phyloP scores from a whole-genome alignment of 208 protist genomes.

The Wallacemonas sp. region DNA sequence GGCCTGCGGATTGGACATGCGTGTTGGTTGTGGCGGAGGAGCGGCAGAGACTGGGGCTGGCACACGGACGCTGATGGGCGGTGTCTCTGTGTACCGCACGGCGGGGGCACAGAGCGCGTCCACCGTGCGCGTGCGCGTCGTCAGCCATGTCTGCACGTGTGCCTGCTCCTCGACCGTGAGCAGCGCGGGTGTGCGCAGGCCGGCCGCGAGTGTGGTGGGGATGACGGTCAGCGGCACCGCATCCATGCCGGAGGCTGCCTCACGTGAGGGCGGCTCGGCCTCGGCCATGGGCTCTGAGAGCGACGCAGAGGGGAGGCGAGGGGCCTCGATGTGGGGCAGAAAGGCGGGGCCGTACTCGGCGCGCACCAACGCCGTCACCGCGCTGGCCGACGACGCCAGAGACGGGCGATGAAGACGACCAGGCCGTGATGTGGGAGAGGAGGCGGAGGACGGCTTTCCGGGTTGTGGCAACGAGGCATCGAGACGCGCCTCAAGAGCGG shows the following conservation, averaged over 20 bases:
- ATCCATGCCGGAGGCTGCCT: too few species aligned
- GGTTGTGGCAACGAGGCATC: too few species aligned
- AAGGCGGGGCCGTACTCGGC: constrained; percentile 1
- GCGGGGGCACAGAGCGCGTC: background rate
- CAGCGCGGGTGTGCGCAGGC: constrained; percentile 1
- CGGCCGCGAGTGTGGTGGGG: background rate
- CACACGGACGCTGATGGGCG: background rate
- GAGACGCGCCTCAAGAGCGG: background rate
- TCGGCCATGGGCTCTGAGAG: too few species aligned
- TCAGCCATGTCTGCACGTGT: background rate
- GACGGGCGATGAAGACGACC: too few species aligned
- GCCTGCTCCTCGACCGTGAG: background rate
- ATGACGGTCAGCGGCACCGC: background rate
- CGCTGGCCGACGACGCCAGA: too few species aligned
- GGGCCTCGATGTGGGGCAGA: background rate
- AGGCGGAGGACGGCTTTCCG: too few species aligned
- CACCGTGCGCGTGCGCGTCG: background rate
- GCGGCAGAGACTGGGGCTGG: too few species aligned
- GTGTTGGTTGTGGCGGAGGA: too few species aligned
- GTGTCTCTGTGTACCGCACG: background rate
- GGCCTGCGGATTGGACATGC: too few species aligned
- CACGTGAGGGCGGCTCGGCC: too few species aligned
- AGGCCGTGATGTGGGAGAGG: too few species aligned
- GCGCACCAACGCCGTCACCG: background rate
- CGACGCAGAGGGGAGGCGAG: too few species aligned